Conservation (phyloP, 1,284 basidiomycete species). For the Apiotrichum porosum region DNA sequence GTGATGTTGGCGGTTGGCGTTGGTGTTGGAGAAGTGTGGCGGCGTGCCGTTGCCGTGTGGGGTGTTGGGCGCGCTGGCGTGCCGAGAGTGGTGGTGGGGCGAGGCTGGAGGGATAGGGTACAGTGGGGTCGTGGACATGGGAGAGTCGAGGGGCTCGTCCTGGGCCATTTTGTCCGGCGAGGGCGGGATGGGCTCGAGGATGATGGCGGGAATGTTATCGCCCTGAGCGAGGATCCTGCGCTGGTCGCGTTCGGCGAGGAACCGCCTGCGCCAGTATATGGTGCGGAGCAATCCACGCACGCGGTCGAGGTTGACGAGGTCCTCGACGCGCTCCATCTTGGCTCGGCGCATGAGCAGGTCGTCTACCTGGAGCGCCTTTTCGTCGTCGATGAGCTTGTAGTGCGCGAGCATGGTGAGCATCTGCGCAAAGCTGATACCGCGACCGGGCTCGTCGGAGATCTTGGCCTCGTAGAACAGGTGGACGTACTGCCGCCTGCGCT, state of each 20-base stretch:
- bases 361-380: conserved; percentile 73
- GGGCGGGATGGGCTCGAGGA: conserved; percentile 36
- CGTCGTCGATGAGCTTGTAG: conserved; percentile 86
- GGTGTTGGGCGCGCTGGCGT: too few species aligned
- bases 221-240: conserved; percentile 20
- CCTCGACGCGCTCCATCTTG: conserved; percentile 71
- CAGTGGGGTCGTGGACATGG: conserved; percentile 13
- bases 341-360: conserved; percentile 72
- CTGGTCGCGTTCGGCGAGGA: conserved; percentile 48
- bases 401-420: conserved; percentile 88
- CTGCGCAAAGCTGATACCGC: conserved; percentile 83
- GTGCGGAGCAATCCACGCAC: conserved; percentile 72
- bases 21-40: too few species aligned
- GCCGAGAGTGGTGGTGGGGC: neutral
- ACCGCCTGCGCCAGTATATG: conserved; percentile 67
- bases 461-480: conserved; percentile 80
- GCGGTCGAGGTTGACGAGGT: conserved; percentile 76
- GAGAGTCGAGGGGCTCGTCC: conserved; percentile 8
- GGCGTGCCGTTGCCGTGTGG: too few species aligned
- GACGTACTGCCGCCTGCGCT: conserved; percentile 64
- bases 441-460: conserved; percentile 63
- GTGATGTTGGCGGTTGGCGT: too few species aligned
- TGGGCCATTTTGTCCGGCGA: conserved; percentile 28
- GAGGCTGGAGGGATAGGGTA: neutral
- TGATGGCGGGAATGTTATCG: conserved; percentile 45